Evolutionary conservation across 2,329 filamentous ascomycete species (phyloP).

Genomic region (Xylaria sp.): DNA sequence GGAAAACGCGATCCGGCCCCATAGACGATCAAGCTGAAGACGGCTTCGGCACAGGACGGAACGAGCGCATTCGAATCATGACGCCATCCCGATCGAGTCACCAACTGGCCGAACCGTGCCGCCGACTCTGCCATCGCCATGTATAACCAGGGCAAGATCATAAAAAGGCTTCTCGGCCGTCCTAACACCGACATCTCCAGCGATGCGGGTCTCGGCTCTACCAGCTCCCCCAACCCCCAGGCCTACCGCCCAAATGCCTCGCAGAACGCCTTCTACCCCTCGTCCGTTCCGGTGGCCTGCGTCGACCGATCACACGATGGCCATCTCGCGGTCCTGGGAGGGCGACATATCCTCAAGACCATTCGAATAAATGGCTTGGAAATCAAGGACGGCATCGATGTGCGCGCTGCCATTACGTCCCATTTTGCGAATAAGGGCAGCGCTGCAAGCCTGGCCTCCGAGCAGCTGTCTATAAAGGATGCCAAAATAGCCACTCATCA

Average conservation of each 20-base stretch:
- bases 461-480: slow-evolving; percentile 68
- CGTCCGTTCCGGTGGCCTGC: slow-evolving; percentile 59
- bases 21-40: neutral
- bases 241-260: slow-evolving; percentile 59
- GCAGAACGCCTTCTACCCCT: slow-evolving; percentile 60
- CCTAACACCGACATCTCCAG: slow-evolving; percentile 53
- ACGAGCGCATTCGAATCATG: slow-evolving; percentile 31
- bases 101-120: slow-evolving; percentile 36
- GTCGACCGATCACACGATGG: slow-evolving; percentile 65
- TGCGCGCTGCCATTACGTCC: slow-evolving; percentile 60
- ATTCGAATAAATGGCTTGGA: slow-evolving; percentile 59
- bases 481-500: slow-evolving; percentile 60
- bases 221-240: slow-evolving; percentile 51
- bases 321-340: slow-evolving; percentile 60
- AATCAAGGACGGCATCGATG: slow-evolving; percentile 62
- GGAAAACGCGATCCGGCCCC: neutral
- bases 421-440: slow-evolving; percentile 53
- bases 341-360: slow-evolving; percentile 66
- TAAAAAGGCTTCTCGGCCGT: slow-evolving; percentile 66
- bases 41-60: neutral
- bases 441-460: slow-evolving; percentile 47
- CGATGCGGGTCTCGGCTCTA: slow-evolving; percentile 51
- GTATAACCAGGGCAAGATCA: slow-evolving; percentile 62
- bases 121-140: slow-evolving; percentile 43
- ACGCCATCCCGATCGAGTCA: slow-evolving; percentile 30